Evolutionary conservation across 768 basidiomycete genomes (phyloP), one percentile per base, ranked within the genome.

Genomic region (Rubroboletus pulcherrimus): DNA sequence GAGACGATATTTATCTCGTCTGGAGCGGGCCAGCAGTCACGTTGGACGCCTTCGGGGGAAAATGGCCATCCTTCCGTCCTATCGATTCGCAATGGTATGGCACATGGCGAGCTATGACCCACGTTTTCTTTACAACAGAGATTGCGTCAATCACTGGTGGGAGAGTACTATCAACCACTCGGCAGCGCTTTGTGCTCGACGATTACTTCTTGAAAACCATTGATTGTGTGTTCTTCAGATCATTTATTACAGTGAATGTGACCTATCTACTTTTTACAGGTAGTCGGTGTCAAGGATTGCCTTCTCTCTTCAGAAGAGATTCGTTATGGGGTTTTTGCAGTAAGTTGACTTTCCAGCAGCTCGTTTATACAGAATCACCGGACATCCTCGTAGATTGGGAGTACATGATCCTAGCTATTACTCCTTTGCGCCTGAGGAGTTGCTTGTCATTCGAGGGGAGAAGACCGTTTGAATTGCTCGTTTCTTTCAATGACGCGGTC

Each of bases 321-420:
- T 37, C 34, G 49, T 58, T 74, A 2, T 64, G 67, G 57, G 69
- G 68, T 15, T 24, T 43, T 49, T 57, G 55, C 19, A 74, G 73
- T 74, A 47, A 59, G 73, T 59, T 21, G 41, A 33, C 10, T 12
- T 40, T 37, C 3, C 26, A 14, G 12, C 1, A 34, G 34, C 1
- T 45, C 29, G 6, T 53, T 44, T 9, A 4, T 26, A 1, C 6
- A 21, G 7, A 29, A 21, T 19, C 15, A 37, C 11, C 14, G 21
- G 17, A 19, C 42, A 12, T 49, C 31, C 3, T 39, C 45, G 15
- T 33, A 66, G 66, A 63, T 35, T 66, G 61, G 64, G 47, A 56
- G 41, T 63, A 54, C 38, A 57, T 60, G 63, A 21, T 57, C 9
- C 35, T 56, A 15, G 48, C 7, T 21, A 47, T 56, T 8, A 2